Percentiles rank a stretch among this genome's conserved stretches.
phyloP scores from a whole-genome alignment of 2,329 filamentous ascomycete species.

The Diaporthe australafricana region DNA sequence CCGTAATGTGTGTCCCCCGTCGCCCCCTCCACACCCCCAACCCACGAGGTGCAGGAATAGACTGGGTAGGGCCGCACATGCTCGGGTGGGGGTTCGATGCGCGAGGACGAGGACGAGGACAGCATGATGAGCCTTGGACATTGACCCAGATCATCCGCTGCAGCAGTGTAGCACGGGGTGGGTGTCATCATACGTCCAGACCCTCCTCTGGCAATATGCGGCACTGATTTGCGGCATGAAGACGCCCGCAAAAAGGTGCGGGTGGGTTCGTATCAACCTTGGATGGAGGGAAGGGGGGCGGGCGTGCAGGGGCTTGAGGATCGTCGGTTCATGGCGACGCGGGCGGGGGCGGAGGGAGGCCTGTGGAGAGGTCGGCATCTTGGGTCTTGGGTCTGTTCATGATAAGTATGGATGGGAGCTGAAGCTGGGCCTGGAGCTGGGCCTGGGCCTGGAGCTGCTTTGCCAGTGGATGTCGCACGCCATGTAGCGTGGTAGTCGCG shows the following conservation, averaged over 20 bases:
- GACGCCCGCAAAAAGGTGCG: constrained; percentile 12
- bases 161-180: constrained; percentile 24
- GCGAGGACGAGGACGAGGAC: constrained; percentile 20
- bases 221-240: background rate
- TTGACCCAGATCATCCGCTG: constrained; percentile 27
- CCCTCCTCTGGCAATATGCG: background rate
- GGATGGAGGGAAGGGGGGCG: background rate
- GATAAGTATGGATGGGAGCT: too few relatives aligned
- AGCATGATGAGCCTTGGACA: constrained; percentile 4
- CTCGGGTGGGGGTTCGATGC: constrained; percentile 10
- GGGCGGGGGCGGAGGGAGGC: background rate
- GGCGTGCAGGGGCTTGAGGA: background rate
- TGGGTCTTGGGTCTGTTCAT: too few relatives aligned
- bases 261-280: constrained; percentile 14
- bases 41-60: constrained; percentile 7
- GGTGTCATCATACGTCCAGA: constrained; percentile 27
- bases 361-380: background rate
- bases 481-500: too few relatives aligned
- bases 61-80: constrained; percentile 8
- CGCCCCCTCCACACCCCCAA: background rate
- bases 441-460: too few relatives aligned
- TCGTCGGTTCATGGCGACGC: background rate
- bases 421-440: too few relatives aligned
- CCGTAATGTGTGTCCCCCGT: background rate
- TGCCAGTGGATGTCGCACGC: background rate